Percentiles rank a stretch among this genome's conserved stretches.
These are phyloP conservation scores for Lasiodiplodia theobromae DNA, from an alignment of 2,329 filamentous ascomycete species.

Conservation along the genomic window DNA sequence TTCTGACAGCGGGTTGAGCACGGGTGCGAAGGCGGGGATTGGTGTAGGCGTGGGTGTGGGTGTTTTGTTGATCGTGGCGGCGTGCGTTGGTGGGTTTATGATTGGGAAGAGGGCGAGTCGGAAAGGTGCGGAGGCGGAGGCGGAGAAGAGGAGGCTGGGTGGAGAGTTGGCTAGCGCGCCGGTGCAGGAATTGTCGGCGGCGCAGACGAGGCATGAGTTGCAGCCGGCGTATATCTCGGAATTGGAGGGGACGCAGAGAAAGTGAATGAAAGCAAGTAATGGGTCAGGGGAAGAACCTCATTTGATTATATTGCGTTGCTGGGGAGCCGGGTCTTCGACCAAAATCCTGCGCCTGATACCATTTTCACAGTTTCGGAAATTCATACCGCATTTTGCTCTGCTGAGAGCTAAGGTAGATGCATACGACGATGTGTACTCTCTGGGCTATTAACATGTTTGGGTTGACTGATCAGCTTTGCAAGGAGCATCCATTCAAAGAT, in stretches of 20 bases:
- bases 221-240: not conserved
- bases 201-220: not conserved
- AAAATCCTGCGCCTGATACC: no score
- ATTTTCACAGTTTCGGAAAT: no score
- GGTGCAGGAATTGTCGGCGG: not conserved
- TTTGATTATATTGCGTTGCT: no score
- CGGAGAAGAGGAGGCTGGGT: not conserved
- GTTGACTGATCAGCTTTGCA: no score
- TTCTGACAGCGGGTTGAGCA: not conserved
- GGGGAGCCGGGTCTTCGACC: no score
- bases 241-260: not conserved
- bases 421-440: no score
- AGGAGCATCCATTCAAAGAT: no score
- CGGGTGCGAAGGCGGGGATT: constrained; percentile 4
- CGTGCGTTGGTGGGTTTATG: not conserved
- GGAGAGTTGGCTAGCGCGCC: not conserved
- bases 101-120: not conserved
- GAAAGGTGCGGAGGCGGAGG: not conserved
- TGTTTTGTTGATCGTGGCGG: not conserved
- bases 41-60: not conserved
- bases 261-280: not conserved
- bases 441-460: no score
- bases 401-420: no score
- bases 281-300: no score
- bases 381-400: no score